phyloP scores from a whole-genome alignment of 2,329 filamentous ascomycete species.

The Colletotrichum abscissum region DNA sequence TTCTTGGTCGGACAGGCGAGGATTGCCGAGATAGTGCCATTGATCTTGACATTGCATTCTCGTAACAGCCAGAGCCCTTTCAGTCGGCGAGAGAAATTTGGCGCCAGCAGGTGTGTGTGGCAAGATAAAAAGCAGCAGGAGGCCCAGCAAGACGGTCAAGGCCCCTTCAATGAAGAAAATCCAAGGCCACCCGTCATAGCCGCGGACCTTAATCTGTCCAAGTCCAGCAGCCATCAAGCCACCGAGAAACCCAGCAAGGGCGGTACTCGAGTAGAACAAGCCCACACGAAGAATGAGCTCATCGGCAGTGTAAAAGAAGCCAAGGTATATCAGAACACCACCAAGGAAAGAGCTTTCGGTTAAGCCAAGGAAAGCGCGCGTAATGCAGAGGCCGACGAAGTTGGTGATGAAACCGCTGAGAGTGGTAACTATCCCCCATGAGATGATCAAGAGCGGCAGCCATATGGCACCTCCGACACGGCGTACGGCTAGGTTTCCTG shows the following conservation, averaged over 20 bases:
- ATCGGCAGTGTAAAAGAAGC: conserved; percentile 40
- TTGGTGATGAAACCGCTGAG: conserved; percentile 39
- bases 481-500: conserved; percentile 39
- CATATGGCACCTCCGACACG: conserved; percentile 38
- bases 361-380: conserved; percentile 39
- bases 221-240: conserved; percentile 32
- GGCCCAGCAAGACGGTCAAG: conserved; percentile 26
- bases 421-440: conserved; percentile 39
- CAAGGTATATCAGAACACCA: conserved; percentile 40
- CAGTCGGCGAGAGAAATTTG: conserved; percentile 17
- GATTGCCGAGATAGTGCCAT: conserved; percentile 6
- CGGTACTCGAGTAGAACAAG: conserved; percentile 39
- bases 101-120: conserved; percentile 33
- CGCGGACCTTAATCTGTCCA: conserved; percentile 6
- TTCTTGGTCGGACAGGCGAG: neutral
- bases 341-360: conserved; percentile 40
- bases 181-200: conserved; percentile 36
- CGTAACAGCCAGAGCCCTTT: neutral
- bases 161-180: conserved; percentile 36
- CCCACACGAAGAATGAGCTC: conserved; percentile 40
- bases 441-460: conserved; percentile 36
- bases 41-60: conserved; percentile 23
- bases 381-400: conserved; percentile 38
- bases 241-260: conserved; percentile 33
- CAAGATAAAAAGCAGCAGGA: neutral